Evolutionary conservation across 2,329 filamentous ascomycete species (phyloP).

Genomic region (Aspergillus flavus): DNA sequence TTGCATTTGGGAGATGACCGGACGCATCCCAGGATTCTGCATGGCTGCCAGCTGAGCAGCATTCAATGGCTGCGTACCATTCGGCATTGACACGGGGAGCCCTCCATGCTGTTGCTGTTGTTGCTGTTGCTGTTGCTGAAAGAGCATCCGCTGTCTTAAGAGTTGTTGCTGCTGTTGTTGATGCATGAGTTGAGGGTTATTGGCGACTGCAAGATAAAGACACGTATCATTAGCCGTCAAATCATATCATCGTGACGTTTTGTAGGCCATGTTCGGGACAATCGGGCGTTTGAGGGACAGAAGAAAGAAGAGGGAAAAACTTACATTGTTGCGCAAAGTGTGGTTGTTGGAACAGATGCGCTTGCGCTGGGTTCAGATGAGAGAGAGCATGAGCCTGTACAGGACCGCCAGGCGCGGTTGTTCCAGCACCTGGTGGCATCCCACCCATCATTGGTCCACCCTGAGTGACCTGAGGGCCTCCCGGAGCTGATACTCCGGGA

Average conservation of each 20-base stretch:
- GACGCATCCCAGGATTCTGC: slow-evolving; percentile 46
- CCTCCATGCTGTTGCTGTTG: slow-evolving; percentile 39
- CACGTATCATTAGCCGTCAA: neutral
- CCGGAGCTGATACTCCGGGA: slow-evolving; percentile 61
- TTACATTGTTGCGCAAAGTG: slow-evolving; percentile 47
- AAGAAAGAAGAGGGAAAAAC: slow-evolving; percentile 22
- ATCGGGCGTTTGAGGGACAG: neutral
- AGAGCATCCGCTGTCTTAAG: slow-evolving; percentile 37
- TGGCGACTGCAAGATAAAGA: slow-evolving; percentile 33
- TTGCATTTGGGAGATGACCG: slow-evolving; percentile 42
- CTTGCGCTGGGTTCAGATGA: slow-evolving; percentile 59
- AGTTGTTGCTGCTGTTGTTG: slow-evolving; percentile 39
- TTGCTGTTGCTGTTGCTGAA: slow-evolving; percentile 36
- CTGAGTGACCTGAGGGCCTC: slow-evolving; percentile 62
- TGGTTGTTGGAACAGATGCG: slow-evolving; percentile 57
- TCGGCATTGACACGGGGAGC: slow-evolving; percentile 44
- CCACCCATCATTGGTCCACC: slow-evolving; percentile 65
- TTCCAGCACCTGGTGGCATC: slow-evolving; percentile 62
- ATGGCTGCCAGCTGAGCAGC: slow-evolving; percentile 48
- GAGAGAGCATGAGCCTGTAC: slow-evolving; percentile 62
- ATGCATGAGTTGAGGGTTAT: slow-evolving; percentile 51
- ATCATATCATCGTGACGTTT: neutral
- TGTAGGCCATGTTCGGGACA: neutral
- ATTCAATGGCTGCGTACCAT: slow-evolving; percentile 44
- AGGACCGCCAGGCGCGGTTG: slow-evolving; percentile 51